Evolutionary conservation across 768 basidiomycete genomes (phyloP), one percentile per base, ranked within the genome.

Genomic region (Serpula lacrymans): DNA sequence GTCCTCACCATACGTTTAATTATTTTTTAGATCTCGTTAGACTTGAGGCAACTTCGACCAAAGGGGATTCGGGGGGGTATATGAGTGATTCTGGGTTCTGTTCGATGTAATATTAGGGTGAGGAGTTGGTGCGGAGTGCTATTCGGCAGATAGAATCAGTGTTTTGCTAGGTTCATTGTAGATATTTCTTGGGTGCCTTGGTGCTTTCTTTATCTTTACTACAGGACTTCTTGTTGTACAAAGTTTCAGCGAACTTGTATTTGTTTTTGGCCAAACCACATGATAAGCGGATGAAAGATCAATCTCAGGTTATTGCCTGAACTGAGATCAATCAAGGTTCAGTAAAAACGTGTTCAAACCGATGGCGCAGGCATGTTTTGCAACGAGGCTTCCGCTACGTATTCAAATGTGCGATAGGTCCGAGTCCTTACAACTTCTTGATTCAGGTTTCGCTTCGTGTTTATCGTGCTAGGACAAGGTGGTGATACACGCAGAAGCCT

Each of bases 61-160:
- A 72, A 53, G 64, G 58, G 27, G 60, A 64, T 41, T 57, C 59
- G 34, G 55, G 49, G 41, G 72, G 72, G 39, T 64, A 67, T 43
- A 58, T 74, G 49, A 75, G 63, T 30, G 72, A 74, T 54, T 74
- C 72, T 37, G 72, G 72, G 20, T 73, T 74, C 50, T 71, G 68
- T 40, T 74, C 72, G 23, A 66, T 52, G 60, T 62, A 46, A 47
- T 10, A n/a, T n/a, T n/a, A n/a, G n/a, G n/a, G n/a, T n/a, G n/a
- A n/a, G n/a, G n/a, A n/a, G n/a, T n/a, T n/a, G n/a, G n/a, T n/a
- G n/a, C n/a, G n/a, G n/a, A n/a, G n/a, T n/a, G n/a, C n/a, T n/a
- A n/a, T n/a, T n/a, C n/a, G n/a, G n/a, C n/a, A n/a, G n/a, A n/a
- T n/a, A n/a, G n/a, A n/a, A n/a, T n/a, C n/a, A n/a, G n/a, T n/a